phyloP scores from a whole-genome alignment of 768 basidiomycete species.

The Phaeolepiota aurea region DNA sequence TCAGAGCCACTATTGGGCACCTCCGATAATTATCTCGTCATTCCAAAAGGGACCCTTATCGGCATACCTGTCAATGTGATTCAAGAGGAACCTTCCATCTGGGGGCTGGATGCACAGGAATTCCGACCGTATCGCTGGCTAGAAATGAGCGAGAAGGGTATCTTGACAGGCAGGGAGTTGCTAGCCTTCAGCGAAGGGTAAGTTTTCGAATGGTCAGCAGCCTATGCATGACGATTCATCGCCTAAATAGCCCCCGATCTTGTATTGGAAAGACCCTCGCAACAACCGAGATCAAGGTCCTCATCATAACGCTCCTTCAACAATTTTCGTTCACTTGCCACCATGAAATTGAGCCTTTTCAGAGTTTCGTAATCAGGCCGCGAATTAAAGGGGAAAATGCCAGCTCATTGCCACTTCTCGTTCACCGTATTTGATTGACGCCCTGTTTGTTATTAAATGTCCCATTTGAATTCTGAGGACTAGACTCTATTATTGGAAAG shows the following conservation, averaged over 20 bases:
- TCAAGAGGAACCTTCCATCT: constrained; percentile 41
- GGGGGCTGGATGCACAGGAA: constrained; percentile 50
- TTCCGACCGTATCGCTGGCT: constrained; percentile 65
- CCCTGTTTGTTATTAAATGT: too few species aligned
- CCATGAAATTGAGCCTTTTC: constrained; percentile 50
- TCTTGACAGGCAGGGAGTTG: constrained; percentile 30
- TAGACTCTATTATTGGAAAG: too few species aligned
- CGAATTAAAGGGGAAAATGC: constrained; percentile 41
- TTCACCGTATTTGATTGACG: constrained; percentile 27
- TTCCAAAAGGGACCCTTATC: constrained; percentile 50
- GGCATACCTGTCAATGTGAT: constrained; percentile 50
- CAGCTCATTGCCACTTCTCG: constrained; percentile 49
- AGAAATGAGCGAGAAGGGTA: constrained; percentile 20
- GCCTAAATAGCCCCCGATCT: constrained; percentile 37
- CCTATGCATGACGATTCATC: neutral
- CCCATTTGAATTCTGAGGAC: too few species aligned
- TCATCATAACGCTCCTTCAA: constrained; percentile 41
- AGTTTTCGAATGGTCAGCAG: constrained; percentile 9
- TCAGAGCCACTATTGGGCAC: constrained; percentile 40
- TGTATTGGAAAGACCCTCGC: constrained; percentile 58
- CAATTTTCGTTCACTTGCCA: constrained; percentile 47
- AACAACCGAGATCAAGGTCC: constrained; percentile 49
- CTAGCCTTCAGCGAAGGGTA: constrained; percentile 56
- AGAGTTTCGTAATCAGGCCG: constrained; percentile 59
- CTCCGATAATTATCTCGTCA: constrained; percentile 29